A percentile compares a stretch with the other conserved stretches of the same genome.
Evolutionary conservation across 768 basidiomycete species (phyloP).

Genomic region (Leccinum imitatum): DNA sequence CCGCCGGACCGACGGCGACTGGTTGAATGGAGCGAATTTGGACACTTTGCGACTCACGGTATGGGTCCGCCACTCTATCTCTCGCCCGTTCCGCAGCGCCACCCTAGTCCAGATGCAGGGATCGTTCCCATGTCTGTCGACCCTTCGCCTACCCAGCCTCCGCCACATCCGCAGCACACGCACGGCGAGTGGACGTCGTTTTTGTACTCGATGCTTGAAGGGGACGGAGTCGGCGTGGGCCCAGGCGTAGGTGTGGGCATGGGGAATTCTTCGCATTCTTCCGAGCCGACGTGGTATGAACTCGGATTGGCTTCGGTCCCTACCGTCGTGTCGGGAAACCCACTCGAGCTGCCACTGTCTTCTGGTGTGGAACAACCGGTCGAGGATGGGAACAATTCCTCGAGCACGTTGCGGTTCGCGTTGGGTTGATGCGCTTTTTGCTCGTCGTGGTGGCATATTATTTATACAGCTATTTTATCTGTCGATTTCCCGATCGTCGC

Average conservation of each 20-base stretch:
- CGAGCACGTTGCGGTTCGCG: conserved; percentile 33
- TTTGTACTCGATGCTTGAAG: conserved; percentile 34
- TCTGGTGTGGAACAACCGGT: conserved; percentile 14
- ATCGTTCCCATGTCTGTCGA: conserved; percentile 27
- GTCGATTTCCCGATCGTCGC: conserved; percentile 1
- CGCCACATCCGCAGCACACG: conserved; percentile 5
- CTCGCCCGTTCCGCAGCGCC: conserved; percentile 25
- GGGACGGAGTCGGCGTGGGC: conserved; percentile 24
- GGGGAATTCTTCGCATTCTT: not conserved
- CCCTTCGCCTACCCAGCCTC: not conserved
- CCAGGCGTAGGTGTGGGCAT: conserved; percentile 4
- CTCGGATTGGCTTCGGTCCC: conserved; percentile 25
- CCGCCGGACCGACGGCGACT: conserved; percentile 32
- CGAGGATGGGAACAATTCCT: conserved; percentile 26
- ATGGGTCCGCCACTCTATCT: conserved; percentile 29
- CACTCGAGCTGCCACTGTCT: conserved; percentile 18
- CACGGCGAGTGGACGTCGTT: conserved; percentile 35
- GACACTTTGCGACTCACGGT: conserved; percentile 16
- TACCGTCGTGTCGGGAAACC: conserved; percentile 4
- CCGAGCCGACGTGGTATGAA: conserved; percentile 31
- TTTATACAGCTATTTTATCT: conserved; percentile 31
- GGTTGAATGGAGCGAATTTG: conserved; percentile 30
- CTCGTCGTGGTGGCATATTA: conserved; percentile 8
- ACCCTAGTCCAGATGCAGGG: conserved; percentile 9
- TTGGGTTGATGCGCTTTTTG: conserved; percentile 20